Percentiles rank a stretch among this genome's conserved stretches.
These are phyloP conservation scores for Begonia fuchsioides DNA, from an alignment of 306 rosid genomes.

Conservation along the genomic window DNA sequence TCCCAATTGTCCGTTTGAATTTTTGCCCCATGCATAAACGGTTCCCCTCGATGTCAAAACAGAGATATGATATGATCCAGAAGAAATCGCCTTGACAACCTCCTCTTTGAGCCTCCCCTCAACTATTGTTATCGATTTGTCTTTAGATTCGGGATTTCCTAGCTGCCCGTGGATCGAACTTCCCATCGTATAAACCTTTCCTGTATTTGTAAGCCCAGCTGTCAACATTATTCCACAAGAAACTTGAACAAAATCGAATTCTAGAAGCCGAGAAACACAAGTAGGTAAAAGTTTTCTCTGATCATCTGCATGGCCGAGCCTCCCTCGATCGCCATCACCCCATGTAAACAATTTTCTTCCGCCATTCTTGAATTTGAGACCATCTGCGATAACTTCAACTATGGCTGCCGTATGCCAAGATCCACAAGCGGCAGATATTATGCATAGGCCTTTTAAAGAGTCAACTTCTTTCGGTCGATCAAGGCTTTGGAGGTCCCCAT, in stretches of 20 bases:
- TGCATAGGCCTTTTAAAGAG: slow-evolving; percentile 43
- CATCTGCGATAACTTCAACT: slow-evolving; percentile 35
- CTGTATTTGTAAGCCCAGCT: slow-evolving; percentile 52
- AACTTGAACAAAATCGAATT: slow-evolving; percentile 64
- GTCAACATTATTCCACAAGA: slow-evolving; percentile 78
- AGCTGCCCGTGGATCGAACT: slow-evolving; percentile 51
- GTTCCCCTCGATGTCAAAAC: slow-evolving; percentile 51
- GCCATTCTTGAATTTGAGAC: slow-evolving; percentile 24
- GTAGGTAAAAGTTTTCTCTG: slow-evolving; percentile 56
- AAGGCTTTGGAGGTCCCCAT: slow-evolving; percentile 39
- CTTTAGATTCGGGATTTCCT: slow-evolving; percentile 55
- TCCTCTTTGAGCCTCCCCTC: slow-evolving; percentile 72
- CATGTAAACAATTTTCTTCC: slow-evolving; percentile 72
- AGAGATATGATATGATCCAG: slow-evolving; percentile 60
- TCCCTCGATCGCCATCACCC: slow-evolving; percentile 77
- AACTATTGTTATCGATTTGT: slow-evolving; percentile 32
- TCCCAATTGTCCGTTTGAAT: slow-evolving; percentile 63
- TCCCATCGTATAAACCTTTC: slow-evolving; percentile 63
- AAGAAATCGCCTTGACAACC: slow-evolving; percentile 47
- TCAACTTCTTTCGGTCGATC: slow-evolving; percentile 68
- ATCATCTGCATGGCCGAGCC: slow-evolving; percentile 53
- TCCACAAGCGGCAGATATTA: slow-evolving; percentile 73
- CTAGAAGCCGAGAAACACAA: slow-evolving; percentile 60
- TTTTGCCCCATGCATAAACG: slow-evolving; percentile 73
- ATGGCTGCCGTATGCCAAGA: slow-evolving; percentile 87